These are phyloP conservation scores for Penicillium sp. DNA, from an alignment of 2,329 filamentous ascomycete genomes.

Conservation along the genomic window DNA sequence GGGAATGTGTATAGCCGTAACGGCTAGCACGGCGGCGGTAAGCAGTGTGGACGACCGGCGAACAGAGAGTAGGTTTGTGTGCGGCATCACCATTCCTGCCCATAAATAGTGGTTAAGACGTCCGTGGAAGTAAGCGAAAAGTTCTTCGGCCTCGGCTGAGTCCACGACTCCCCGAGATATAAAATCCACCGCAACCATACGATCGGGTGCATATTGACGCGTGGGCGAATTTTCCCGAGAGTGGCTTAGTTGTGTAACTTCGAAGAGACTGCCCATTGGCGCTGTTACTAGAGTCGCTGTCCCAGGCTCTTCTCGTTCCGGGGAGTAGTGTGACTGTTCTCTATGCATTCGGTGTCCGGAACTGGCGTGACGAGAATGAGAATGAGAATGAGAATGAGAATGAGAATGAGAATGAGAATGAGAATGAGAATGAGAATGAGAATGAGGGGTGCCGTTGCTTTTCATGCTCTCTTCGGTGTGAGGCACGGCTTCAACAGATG, in stretches of 20 bases:
- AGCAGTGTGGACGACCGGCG: conserved; percentile 45
- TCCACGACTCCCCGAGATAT: conserved; percentile 48
- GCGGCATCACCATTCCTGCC: conserved; percentile 44
- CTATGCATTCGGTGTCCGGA: conserved; percentile 23
- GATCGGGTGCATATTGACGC: conserved; percentile 29
- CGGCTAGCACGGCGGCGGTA: conserved; percentile 44
- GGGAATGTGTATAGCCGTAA: conserved; percentile 49
- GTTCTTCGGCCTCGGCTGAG: conserved; percentile 40
- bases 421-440: too few relatives aligned
- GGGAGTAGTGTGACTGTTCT: conserved; percentile 30
- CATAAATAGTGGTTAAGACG: conserved; percentile 39
- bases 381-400: too few relatives aligned
- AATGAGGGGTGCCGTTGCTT: conserved; percentile 1
- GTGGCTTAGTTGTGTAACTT: conserved; percentile 44
- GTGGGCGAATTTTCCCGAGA: conserved; percentile 31
- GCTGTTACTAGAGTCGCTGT: conserved; percentile 37
- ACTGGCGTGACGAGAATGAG: conserved; percentile 17
- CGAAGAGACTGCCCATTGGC: conserved; percentile 48
- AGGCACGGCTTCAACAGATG: conserved; percentile 25
- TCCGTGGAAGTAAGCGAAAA: conserved; percentile 39
- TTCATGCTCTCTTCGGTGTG: conserved; percentile 19
- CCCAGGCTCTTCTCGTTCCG: conserved; percentile 34
- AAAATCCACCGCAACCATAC: conserved; percentile 44
- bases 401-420: too few relatives aligned
- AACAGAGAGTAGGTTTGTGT: conserved; percentile 44